Base-by-base conservation (phyloP, 1,139 yeast genomes). In the Entelexis paramagnoliae region DNA sequence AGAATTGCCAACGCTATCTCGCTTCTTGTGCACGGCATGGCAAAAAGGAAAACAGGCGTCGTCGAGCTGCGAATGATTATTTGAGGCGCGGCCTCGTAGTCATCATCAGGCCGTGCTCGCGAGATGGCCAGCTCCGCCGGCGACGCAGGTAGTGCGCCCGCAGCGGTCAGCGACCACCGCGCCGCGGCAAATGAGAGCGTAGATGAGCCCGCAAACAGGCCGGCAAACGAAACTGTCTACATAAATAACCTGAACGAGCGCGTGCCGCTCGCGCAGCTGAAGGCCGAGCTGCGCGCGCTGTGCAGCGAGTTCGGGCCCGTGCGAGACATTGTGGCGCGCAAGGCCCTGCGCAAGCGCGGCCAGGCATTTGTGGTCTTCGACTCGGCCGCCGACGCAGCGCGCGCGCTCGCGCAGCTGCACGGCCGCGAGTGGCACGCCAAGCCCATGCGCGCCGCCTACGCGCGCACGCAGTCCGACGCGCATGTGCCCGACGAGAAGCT, bases 321-420 rank as follows among this genome's bases (percentile, higher is more conserved):
- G 1, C 58, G 74, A 13, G 78, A 76, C 41, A 68, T 87, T 8
- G 72, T 78, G 1, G 79, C 88, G 0, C 81, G 79, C 56, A 75
- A 75, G 57, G 81, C 80, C 60, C 62, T 84, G 28, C 74, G 73
- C 53, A 73, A 84, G 75, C 74, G 80, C 52, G 96, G 96, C 2
- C 96, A 88, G 66, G 96, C 96, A 1, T 91, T 88, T 66, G 73
- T 91, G 7, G 81, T 89, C 0, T 81, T 80, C 57, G 72, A 68
- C 3, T 63, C 66, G 20, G 60, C 63, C 1, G 68, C 69, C 2
- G 64, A 70, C 8, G 83, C 93, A 0, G 56, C 61, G 3, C 61
- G 62, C 30, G 93, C 93, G 0, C 62, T 76, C 19, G 64, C 68
- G 7, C 55, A 51, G 14, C 47, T 60, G 49, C 56, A 60, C 16